Evolutionary conservation across 176 grass and related monocot species (phyloP), one percentile per base, ranked within the genome.

Genomic region (Tuctoria greenei): DNA sequence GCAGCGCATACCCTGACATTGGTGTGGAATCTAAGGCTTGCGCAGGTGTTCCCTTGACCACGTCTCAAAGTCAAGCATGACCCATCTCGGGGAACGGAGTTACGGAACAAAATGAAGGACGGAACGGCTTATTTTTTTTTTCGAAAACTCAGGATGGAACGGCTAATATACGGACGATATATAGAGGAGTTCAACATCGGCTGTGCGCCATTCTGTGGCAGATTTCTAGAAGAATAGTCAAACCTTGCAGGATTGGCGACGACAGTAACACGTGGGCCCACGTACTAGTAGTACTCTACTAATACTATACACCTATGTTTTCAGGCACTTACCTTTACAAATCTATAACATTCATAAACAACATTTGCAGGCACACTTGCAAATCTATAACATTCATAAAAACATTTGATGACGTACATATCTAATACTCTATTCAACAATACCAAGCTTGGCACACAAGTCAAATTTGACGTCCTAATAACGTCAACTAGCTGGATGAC

Each of bases 1-100:
- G 70, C 27, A 28, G 63, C 54, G 3, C 45, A 18, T 75, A 51
- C 69, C 58, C 81, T 71, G 79, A 84, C 64, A 50, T n/a, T 43
- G 45, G 27, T n/a, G 16, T 8, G 36, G 31, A 31, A 31, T 31
- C 31, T 31, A 31, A 31, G 36, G 64, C 65, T 4, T 62, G 72
- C 51, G 40, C 13, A 39, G 64, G 72, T 41, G 25, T 12, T 58
- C 55, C 55, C 10, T 52, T 61, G 66, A 66, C 34, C 55, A 76
- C 41, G 60, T 81, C 7, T 51, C n/a, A 2, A 24, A 25, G 21
- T 57, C 7, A 61, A 28, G 25, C 55, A 26, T 10, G 55, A 5
- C 21, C n/a, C 54, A 25, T 57, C 21, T 25, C 25, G n/a, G 54
- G 21, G 21, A 4, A 58, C 20, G 51, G 51, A 23, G 21, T 54